These are phyloP conservation scores for Epithele typhae DNA, from an alignment of 768 basidiomycete genomes.

Conservation along the genomic window DNA sequence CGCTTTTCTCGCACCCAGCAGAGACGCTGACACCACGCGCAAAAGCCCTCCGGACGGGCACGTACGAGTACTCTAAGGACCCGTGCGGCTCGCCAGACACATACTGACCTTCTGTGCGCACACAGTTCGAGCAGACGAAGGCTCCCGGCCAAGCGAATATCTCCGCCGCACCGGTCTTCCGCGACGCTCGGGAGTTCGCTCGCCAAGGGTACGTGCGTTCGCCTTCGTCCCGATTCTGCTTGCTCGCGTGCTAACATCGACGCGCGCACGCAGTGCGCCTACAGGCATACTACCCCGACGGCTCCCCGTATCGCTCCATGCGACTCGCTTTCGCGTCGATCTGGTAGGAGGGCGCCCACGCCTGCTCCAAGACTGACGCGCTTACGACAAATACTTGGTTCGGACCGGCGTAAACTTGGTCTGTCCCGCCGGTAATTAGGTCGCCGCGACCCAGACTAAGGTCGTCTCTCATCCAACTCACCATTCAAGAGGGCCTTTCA, in stretches of 20 bases:
- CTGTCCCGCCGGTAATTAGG: too few species aligned
- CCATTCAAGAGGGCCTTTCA: too few species aligned
- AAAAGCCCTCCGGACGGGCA: constrained; percentile 31
- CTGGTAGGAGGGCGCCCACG: constrained; percentile 28
- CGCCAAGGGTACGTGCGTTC: constrained; percentile 27
- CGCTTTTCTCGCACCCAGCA: too few species aligned
- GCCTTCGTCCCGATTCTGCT: background rate
- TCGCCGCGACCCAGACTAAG: too few species aligned
- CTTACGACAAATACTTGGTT: too few species aligned
- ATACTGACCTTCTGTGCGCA: background rate
- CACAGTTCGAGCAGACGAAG: constrained; percentile 19
- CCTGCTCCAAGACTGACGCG: too few species aligned
- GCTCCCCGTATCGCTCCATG: constrained; percentile 29
- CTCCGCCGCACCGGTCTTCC: constrained; percentile 27
- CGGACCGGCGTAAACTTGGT: too few species aligned
- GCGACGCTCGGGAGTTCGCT: constrained; percentile 31
- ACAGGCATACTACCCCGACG: constrained; percentile 33
- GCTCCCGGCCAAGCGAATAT: constrained; percentile 30
- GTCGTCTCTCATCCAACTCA: too few species aligned
- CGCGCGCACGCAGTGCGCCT: constrained; percentile 27
- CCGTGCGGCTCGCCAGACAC: too few species aligned
- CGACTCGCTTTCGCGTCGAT: constrained; percentile 29
- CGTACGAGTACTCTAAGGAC: constrained; percentile 36
- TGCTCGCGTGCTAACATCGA: too few species aligned
- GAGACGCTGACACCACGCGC: too few species aligned